Base-by-base conservation (phyloP, 2,329 filamentous ascomycete genomes). In the Cyclaneusma minus region DNA sequence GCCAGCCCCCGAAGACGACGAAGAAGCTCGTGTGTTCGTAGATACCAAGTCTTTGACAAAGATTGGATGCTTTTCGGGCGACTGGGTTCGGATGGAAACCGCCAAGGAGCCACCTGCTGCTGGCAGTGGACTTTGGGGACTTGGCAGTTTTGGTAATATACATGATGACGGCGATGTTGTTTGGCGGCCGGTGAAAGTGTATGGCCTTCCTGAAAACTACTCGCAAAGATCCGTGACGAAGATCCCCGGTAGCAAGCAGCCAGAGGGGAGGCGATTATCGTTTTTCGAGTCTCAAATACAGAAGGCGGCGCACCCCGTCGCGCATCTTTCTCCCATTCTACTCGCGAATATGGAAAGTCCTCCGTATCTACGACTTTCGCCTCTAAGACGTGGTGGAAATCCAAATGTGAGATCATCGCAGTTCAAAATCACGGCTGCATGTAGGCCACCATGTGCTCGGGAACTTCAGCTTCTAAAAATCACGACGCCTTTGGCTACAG, bases 21-120 rank as follows among this genome's bases (percentile, higher is more conserved):
- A 93, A 37, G 78, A 91, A 40, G 75, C 82, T 2, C 73, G 89
- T 24, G 67, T 95, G 2, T 98, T 87, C 43, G 85, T 98, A 4
- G 84, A 94, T 41, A 77, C 91, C 6, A 75, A 70, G 30, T 81
- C 82, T 2, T 54, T 98, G 12, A 77, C 82, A 9, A 84, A 85
- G 39, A 77, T 98, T 28, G 85, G 87, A 10, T 95, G 87, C 50
- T 98, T 98, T 47, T 95, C 87, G 1, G 89, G 89, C 16, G 89
- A 98, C 45, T 98, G 89, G 89, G 83, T 93, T 7, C 74, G 78
- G 13, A 61, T 94, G 7, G 83, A 93, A 52, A 64, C 70, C 5
- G 67, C 80, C 0, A 66, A 79, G 37, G 81, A 84, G 44, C 78
- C 81, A 32, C 76, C 67, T 13, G 55, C 60, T 10, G 77, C 70